Base-by-base conservation (phyloP, 495 filamentous ascomycete genomes). In the Penicillium daleae region DNA sequence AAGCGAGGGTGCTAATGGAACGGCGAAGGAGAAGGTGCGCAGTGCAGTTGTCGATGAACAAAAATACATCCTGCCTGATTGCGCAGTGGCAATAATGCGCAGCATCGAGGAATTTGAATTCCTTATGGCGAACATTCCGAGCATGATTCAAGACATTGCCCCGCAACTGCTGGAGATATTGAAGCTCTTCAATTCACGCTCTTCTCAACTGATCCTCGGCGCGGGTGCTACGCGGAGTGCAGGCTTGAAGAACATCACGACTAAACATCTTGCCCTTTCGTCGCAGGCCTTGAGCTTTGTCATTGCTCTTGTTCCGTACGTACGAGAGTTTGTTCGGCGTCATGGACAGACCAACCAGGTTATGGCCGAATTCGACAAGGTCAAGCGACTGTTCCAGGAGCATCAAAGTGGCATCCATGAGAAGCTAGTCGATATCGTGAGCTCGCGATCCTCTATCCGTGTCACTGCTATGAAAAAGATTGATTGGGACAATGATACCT, bases 391-490 rank as follows among this genome's bases (percentile, higher is more conserved):
- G 7, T 94, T 89, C 66, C 92, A 96, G 68, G 95, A 99, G 68
- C 95, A 98, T 72, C 95, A 97, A 70, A 86, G 86, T 33, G 92
- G 86, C 63, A 98, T 98, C 59, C 92, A 96, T 68, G 92, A 97
- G 56, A 99, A 99, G 71, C 80, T 99, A 0, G 90, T 97, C 17
- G 93, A 97, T 60, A 98, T 99, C 62, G 97, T 98, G 93, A 88
- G 87, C 51, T 87, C 86, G 13, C 86, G 95, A 1, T 90, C 90
- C 7, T 75, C 84, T 2, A 76, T 85, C 0, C 92, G 91, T 66
- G 86, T 92, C 22, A 89, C 84, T 60, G 84, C 85, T 19, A 87
- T 99, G 79, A 91, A 87, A 71, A 86, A 86, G 58, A 82, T 93
- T 42, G 76, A 90, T 60, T 97, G 92, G 90, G 89, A 93, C 61